Percentiles rank a stretch among this genome's conserved stretches.
These are phyloP conservation scores for Helicostylum pulchrum DNA, from an alignment of 192 early-diverging fungal species.

Conservation along the genomic window DNA sequence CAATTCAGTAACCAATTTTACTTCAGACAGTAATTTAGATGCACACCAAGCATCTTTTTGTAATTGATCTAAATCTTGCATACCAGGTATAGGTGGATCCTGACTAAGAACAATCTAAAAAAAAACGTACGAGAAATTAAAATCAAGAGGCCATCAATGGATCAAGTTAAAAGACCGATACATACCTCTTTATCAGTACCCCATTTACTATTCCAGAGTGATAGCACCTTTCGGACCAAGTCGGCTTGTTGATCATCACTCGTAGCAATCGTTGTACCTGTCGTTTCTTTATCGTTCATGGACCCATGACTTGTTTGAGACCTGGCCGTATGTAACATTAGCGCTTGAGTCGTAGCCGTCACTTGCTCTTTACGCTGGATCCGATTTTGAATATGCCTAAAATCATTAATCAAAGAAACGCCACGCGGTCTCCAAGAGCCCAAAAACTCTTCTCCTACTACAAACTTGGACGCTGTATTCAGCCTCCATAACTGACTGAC, in stretches of 20 bases:
- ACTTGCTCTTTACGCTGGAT: constrained; percentile 42
- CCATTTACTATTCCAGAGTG: constrained; percentile 27
- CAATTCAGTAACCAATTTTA: constrained; percentile 35
- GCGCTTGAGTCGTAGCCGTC: constrained; percentile 37
- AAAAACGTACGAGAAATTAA: constrained; percentile 10
- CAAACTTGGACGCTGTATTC: constrained; percentile 63
- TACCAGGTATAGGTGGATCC: constrained; percentile 39
- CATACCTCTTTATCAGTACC: constrained; percentile 36
- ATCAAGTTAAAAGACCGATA: neutral
- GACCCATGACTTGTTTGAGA: constrained; percentile 29
- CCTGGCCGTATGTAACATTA: constrained; percentile 29
- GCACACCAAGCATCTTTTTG: constrained; percentile 12
- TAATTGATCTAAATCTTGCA: constrained; percentile 27
- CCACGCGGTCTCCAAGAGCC: constrained; percentile 67
- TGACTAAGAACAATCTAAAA: constrained; percentile 36
- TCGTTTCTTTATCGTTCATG: constrained; percentile 13
- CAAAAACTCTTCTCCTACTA: constrained; percentile 71
- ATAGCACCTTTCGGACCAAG: constrained; percentile 9
- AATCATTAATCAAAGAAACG: constrained; percentile 60
- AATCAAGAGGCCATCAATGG: too few relatives aligned
- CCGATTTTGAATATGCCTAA: constrained; percentile 31
- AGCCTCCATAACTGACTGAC: constrained; percentile 65
- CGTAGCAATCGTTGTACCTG: neutral
- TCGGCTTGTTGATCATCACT: constrained; percentile 10
- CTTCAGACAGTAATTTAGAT: constrained; percentile 40